phyloP scores from a whole-genome alignment of 805 yeast genomes.

The Peterozyma xylosa region DNA sequence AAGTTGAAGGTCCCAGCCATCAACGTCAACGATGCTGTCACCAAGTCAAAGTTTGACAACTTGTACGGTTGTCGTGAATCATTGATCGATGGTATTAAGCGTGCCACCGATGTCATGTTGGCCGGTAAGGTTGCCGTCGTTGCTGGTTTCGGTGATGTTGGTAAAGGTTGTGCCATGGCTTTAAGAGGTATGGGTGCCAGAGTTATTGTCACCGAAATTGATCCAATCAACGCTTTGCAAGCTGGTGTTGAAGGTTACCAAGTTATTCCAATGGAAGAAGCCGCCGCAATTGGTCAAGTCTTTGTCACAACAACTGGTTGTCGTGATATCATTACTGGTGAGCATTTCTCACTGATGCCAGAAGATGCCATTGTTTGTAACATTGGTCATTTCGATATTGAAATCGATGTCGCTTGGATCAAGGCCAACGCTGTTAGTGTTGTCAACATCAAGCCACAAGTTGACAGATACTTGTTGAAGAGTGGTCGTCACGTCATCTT shows the following conservation, averaged over 20 bases:
- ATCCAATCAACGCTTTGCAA: conserved; percentile 98
- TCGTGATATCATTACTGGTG: conserved; percentile 92
- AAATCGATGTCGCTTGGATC: conserved; percentile 98
- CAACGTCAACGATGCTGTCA: conserved; percentile 97
- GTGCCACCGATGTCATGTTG: conserved; percentile 99
- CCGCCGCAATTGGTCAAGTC: conserved; percentile 88
- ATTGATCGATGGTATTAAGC: conserved; percentile 95
- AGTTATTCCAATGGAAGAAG: conserved; percentile 93
- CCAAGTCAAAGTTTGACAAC: conserved; percentile 99
- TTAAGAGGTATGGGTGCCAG: conserved; percentile 99
- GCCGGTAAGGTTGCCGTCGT: conserved; percentile 99
- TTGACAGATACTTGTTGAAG: conserved; percentile 89
- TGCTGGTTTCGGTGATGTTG: conserved; percentile 99
- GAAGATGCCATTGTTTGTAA: conserved; percentile 99
- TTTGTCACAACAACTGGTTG: conserved; percentile 99
- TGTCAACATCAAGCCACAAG: conserved; percentile 98
- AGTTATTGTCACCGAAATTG: conserved; percentile 94
- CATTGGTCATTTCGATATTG: conserved; percentile 99
- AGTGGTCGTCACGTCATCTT: conserved; percentile 91
- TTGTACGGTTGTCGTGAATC: conserved; percentile 99
- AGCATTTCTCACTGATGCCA: conserved; percentile 88
- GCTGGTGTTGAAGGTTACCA: conserved; percentile 99
- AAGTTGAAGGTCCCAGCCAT: conserved; percentile 96
- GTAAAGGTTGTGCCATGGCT: conserved; percentile 99
- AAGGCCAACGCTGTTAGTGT: conserved; percentile 88